Evolutionary conservation across 345 rosid genomes (phyloP), one percentile per base, ranked within the genome.

Genomic region (Leavenworthia alabamica): DNA sequence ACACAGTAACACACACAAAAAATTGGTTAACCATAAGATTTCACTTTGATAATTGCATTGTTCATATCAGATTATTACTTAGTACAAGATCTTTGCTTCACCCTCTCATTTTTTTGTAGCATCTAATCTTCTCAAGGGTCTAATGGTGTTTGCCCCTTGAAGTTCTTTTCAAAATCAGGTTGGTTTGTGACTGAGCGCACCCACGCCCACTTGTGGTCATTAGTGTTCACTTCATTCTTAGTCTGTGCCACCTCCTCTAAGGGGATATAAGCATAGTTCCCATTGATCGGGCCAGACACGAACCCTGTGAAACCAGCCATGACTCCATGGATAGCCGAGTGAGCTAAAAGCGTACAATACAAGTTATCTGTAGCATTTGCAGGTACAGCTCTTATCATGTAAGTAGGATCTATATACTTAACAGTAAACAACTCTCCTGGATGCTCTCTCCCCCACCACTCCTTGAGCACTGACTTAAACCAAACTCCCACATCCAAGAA

Each of bases 121-220:
- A 56, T 55, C 37, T 4, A 53, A 29, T 56, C 36, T 43, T 16
- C 56, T 55, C 62, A 17, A 31, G 45, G 59, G 37, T 49, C 44
- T 19, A 27, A 31, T 19, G 19, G 55, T 35, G 43, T 36, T 53
- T 37, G 11, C 24, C 48, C 43, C 26, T 33, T 62, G 1, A 12
- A 12, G 2, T 50, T 58, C 62, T 39, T 60, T 37, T 45, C 67
- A 73, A 92, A 92, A 74, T 85, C 95, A 10, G 96, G 96, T 67
- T 89, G 98, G 57, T 75, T 89, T 56, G 85, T 89, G 20, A 86
- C 82, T 9, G 93, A 85, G 62, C 89, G 84, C 16, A 92, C 86
- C 95, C 96, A 89, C 1, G 95, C 95, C 96, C 98, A 89, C 73
- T 85, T 86, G 61, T 82, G 98, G 62, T 86, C 95, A 57, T 48